A percentile compares a stretch with the other conserved stretches of the same genome.
Evolutionary conservation across 108 stramenopile species (phyloP).

Genomic region (Cyclotella distinguenda): DNA sequence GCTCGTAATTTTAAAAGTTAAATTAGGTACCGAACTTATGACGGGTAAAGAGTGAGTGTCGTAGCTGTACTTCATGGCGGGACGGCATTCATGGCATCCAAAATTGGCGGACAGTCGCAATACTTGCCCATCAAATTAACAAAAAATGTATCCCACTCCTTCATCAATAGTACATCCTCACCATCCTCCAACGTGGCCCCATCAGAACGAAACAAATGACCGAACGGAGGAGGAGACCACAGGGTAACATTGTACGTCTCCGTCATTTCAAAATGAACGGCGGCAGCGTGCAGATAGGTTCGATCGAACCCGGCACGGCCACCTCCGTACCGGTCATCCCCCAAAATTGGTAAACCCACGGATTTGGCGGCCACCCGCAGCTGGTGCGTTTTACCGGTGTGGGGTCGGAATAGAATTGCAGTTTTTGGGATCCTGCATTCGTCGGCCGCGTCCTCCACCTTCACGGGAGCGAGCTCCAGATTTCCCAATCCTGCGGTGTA

Average conservation of each 20-base stretch:
- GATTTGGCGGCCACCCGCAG: constrained; percentile 81
- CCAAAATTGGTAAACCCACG: constrained; percentile 68
- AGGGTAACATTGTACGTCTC: constrained; percentile 42
- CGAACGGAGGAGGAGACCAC: constrained; percentile 51
- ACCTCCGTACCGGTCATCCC: constrained; percentile 72
- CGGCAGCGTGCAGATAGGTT: constrained; percentile 48
- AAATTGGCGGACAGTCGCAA: constrained; percentile 54
- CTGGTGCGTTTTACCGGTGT: constrained; percentile 84
- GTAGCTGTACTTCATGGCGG: background rate
- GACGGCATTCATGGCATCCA: constrained; percentile 10
- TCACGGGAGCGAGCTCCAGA: constrained; percentile 4
- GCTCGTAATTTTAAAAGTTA: too few species aligned
- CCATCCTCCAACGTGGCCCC: background rate
- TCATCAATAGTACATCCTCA: background rate
- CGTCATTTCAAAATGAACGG: constrained; percentile 39
- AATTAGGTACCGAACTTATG: too few species aligned
- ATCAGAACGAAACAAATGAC: constrained; percentile 19
- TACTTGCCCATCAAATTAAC: constrained; percentile 57
- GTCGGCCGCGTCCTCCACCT: constrained; percentile 6
- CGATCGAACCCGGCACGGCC: constrained; percentile 43
- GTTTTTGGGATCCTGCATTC: constrained; percentile 40
- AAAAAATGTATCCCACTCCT: constrained; percentile 29
- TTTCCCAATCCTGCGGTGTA: constrained; percentile 58
- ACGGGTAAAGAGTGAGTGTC: too few species aligned
- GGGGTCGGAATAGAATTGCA: constrained; percentile 67